Evolutionary conservation across 2,329 filamentous ascomycete species (phyloP), one percentile per base, ranked within the genome.

Genomic region (Botrytis pseudocinerea): DNA sequence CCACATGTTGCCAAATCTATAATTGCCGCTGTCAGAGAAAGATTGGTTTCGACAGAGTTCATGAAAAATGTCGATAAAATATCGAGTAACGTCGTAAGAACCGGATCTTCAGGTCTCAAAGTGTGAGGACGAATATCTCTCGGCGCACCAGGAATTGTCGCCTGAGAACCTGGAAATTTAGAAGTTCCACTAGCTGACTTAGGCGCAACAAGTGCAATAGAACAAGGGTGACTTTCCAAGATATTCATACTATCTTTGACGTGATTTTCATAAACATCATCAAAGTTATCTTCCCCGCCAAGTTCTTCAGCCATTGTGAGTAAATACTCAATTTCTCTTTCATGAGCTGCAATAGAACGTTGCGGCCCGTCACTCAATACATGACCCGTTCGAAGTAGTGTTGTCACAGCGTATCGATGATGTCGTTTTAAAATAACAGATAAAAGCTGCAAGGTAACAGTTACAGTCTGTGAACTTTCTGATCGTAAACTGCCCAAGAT

Each of bases 11-110:
- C 93, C 59, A 99, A 85, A 76, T 93, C 92, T 42, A 97, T 88
- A 61, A 98, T 85, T 0, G 92, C 88, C 78, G 97, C 93, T 0
- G 95, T 98, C 2, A 98, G 85, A 0, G 92, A 92, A 5, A 99
- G 84, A 77, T 99, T 99, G 4, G 93, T 95, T 78, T 98, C 94
- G 4, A 98, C 90, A 4, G 94, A 91, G 78, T 99, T 99, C 8
- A 93, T 87, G 78, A 98, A 94, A 79, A 98, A 99, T 0, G 87
- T 91, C 62, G 91, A 87, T 18, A 99, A 82, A 12, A 95, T 86
- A 61, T 92, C 90, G 16, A 92, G 83, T 2, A 93, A 84, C 14
- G 92, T 89, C 80, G 88, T 89, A 64, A 91, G 85, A 51, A 90
- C 86, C 61, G 87, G 90, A 76, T 91, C 91, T 71, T 89, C 88